Conservation (phyloP, 225 moss, liverwort and hornwort genomes). For the Ulota crispa region DNA sequence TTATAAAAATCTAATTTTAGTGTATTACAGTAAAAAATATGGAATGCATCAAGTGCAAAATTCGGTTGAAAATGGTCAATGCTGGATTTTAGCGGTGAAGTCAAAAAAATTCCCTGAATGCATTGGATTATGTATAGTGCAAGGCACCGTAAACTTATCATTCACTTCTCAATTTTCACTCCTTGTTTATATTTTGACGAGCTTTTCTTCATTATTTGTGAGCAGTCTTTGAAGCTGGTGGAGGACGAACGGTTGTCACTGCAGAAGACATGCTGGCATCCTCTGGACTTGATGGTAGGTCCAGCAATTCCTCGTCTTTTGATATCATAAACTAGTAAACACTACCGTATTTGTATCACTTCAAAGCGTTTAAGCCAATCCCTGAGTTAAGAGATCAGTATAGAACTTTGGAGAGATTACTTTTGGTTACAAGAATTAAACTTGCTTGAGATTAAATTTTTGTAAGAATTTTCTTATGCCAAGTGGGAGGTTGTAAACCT, state of each 20-base stretch:
- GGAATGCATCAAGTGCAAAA: too few species aligned
- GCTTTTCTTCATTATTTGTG: background rate
- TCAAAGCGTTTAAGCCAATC: background rate
- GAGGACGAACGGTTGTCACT: constrained; percentile 75
- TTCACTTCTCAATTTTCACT: background rate
- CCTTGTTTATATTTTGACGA: background rate
- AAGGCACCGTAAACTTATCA: too few species aligned
- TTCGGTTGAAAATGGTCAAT: too few species aligned
- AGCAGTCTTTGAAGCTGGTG: constrained; percentile 57
- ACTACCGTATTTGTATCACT: background rate
- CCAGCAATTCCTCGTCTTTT: background rate
- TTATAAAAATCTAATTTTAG: too few species aligned
- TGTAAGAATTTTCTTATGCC: background rate
- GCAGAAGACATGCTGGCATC: constrained; percentile 74
- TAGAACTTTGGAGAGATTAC: background rate
- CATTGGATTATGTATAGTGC: too few species aligned
- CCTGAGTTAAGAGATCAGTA: background rate
- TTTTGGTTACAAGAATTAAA: background rate
- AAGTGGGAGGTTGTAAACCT: background rate
- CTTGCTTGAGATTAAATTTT: background rate
- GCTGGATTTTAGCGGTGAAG: too few species aligned
- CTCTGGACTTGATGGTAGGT: constrained; percentile 74
- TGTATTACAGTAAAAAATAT: too few species aligned
- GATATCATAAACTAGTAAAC: background rate
- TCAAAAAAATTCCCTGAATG: too few species aligned